Base-by-base conservation (phyloP, 441 rosid species). In the Pelargonium australe region DNA sequence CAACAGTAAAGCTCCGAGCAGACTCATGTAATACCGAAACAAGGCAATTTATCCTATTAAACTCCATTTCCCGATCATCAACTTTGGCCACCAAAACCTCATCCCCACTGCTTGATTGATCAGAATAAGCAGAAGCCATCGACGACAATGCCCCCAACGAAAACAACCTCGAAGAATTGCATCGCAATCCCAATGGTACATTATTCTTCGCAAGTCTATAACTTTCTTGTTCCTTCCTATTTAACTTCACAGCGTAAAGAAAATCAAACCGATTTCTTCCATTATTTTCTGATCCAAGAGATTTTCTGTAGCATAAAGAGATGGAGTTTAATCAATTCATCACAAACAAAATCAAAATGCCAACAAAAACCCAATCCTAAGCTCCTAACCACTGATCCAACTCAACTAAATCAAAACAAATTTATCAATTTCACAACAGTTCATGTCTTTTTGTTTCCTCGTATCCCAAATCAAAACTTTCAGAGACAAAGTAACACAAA, bases 11-110 rank as follows among this genome's bases (percentile, higher is more conserved):
- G 79, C 89, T 86, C 49, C 73, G 51, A 17, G 94, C 86, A 25
- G 90, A 75, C 78, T 86, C 86, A 62, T 85, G 94, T 72, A 86
- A 69, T 45, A 85, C 84, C 86, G 86, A 81, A 11, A 81, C 81
- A 63, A 88, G 90, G 77, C 84, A 81, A 75, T 81, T 76, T 62
- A 86, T 83, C 10, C 87, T 83, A 68, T 77, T 81, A 73, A 78
- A 82, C 75, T 82, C 83, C 67, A 67, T 45, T 49, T 62, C 74
- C 1, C 75, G 62, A 44, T 65, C 34, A 41, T 77, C 76, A 40
- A 51, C 69, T 72, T 73, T 70, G 20, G 68, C 69, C 49, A 72
- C 23, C 65, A 70, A 49, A 75, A 64, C 62, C 72, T 58, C 83
- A 60, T 76, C 73, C 62, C 73, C 80, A 69, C 72, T 8, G 58